Evolutionary conservation across 2,329 filamentous ascomycete species (phyloP).

Genomic region (Neurospora crassa): DNA sequence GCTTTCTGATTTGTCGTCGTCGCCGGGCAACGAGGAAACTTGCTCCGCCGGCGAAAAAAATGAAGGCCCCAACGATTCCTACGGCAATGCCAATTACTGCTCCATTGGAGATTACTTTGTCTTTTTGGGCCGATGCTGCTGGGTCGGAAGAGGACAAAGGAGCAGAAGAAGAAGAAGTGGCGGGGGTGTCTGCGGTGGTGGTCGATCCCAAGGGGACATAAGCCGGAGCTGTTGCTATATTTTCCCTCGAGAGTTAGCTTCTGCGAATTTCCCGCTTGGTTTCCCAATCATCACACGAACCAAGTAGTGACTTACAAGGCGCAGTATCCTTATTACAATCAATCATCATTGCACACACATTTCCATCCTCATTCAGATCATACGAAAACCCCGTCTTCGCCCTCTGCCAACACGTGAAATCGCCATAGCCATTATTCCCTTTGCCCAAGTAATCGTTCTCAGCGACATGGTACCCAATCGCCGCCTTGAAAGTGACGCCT

Average conservation of each 20-base stretch:
- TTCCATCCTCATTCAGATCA: constrained; percentile 19
- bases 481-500: constrained; percentile 20
- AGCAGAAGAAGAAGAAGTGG: background rate
- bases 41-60: background rate
- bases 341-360: constrained; percentile 21
- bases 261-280: background rate
- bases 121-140: background rate
- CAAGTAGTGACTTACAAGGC: constrained; percentile 15
- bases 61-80: background rate
- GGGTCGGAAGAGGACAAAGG: background rate
- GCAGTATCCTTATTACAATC: constrained; percentile 21
- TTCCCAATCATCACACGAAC: background rate
- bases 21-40: background rate
- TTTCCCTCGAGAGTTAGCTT: background rate
- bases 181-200: background rate
- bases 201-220: background rate
- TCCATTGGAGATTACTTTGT: background rate
- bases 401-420: constrained; percentile 23
- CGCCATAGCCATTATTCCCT: constrained; percentile 23
- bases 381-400: constrained; percentile 7
- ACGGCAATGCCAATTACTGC: background rate
- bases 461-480: constrained; percentile 18
- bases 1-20: background rate
- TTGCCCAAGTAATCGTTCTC: constrained; percentile 23
- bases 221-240: background rate